These are phyloP conservation scores for Ehretia macrophylla DNA, from an alignment of 257 asterid genomes.

Conservation along the genomic window DNA sequence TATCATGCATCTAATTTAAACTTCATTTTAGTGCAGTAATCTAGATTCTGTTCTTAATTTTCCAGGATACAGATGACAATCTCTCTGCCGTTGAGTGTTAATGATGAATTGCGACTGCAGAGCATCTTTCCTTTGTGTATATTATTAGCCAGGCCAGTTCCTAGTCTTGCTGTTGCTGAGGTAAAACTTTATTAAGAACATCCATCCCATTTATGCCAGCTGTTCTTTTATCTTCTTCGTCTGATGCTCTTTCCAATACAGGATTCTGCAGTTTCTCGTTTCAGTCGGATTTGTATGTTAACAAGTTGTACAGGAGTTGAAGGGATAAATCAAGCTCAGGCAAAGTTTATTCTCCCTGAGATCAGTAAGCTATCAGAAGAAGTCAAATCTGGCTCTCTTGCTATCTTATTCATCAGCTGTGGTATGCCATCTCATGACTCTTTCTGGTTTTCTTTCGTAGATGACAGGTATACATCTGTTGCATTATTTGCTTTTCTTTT, in stretches of 20 bases:
- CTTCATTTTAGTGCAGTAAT: background rate
- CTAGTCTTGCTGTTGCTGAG: constrained; percentile 57
- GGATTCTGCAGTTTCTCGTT: constrained; percentile 65
- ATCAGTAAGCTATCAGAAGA: constrained; percentile 68
- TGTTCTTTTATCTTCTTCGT: constrained; percentile 10
- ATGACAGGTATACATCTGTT: background rate
- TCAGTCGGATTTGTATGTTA: constrained; percentile 60
- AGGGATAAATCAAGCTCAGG: constrained; percentile 49
- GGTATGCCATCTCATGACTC: constrained; percentile 43
- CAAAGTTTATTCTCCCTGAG: constrained; percentile 81
- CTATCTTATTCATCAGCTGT: constrained; percentile 73
- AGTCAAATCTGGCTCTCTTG: constrained; percentile 71
- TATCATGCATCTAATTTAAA: background rate
- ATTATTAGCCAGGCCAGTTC: constrained; percentile 70
- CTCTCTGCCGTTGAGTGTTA: constrained; percentile 62
- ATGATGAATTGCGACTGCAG: constrained; percentile 58
- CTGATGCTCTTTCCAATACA: constrained; percentile 37
- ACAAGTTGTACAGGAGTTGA: constrained; percentile 57
- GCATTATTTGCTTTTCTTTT: constrained; percentile 16
- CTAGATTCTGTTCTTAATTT: constrained; percentile 1
- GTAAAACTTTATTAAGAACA: constrained; percentile 36
- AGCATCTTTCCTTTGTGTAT: constrained; percentile 77
- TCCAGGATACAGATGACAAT: constrained; percentile 80
- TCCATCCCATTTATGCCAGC: constrained; percentile 8
- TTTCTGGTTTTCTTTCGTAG: constrained; percentile 15